Base-by-base conservation (phyloP, 352 stramenopile species). In the Globisporangium apiculatum region DNA sequence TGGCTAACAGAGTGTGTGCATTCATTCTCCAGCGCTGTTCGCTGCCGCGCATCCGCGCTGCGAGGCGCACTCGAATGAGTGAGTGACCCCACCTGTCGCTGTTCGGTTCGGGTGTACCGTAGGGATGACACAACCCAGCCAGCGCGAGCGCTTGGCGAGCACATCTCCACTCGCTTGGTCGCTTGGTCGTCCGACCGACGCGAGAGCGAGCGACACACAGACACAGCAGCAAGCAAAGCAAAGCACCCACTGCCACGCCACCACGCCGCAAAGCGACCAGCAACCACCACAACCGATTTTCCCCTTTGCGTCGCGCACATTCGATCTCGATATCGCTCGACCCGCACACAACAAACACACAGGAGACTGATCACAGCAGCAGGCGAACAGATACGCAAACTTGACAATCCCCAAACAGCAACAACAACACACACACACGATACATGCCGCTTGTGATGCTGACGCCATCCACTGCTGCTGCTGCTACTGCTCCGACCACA, bases 371-470 rank as follows among this genome's bases (percentile, higher is more conserved):
- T 38, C 40, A 40, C 24, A 41, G 18, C 53, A 57, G 15, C 52
- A 54, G 24, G 24, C 24, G 3, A 31, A 31, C 24, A 31, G 24
- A 31, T 3, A 3, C 24, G 24, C 24, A 2, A 31, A 31, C 24
- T 31, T 31, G 24, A 31, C 24, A 31, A 31, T 31, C 24, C 24
- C 24, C 24, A 31, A 31, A 43, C 50, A 54, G 0, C 46, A 54
- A 45, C 48, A 42, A 45, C 35, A 54, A 18, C n/a, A 50, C 42
- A 40, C n/a, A 38, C 8, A 17, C 14, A 11, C 42, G 24, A 15
- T 58, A 41, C 15, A 58, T 45, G 53, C 42, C 31, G 11, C 18
- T 60, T 41, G 46, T 36, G 55, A 61, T 61, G 55, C 55, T 61
- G n/a, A 61, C 55, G 15, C 55, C 55, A 24, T 50, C 48, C 8